A percentile compares a stretch with the other conserved stretches of the same genome.
Evolutionary conservation across 805 yeast species (phyloP).

Genomic region (Suhomyces sp.): DNA sequence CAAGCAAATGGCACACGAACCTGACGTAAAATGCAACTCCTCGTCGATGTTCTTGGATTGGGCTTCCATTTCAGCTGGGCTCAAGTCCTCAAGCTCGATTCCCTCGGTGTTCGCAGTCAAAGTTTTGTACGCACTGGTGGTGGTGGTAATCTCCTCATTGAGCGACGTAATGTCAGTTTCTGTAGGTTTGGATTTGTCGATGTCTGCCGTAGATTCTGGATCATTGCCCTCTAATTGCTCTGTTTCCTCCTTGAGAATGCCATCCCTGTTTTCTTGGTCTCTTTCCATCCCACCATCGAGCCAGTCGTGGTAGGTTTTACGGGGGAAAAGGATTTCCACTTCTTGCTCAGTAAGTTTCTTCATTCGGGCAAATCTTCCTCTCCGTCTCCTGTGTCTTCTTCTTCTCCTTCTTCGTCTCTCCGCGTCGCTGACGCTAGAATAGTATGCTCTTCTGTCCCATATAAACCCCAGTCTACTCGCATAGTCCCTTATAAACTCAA

Average conservation of each 20-base stretch:
- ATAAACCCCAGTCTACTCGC: constrained; percentile 21
- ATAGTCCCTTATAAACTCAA: constrained; percentile 33
- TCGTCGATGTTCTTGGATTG: constrained; percentile 6
- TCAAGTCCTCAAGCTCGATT: not conserved
- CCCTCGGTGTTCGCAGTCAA: constrained; percentile 15
- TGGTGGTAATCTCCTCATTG: not conserved
- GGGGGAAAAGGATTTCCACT: constrained; percentile 60
- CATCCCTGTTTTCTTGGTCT: constrained; percentile 44
- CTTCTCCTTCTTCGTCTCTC: constrained; percentile 11
- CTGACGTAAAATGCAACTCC: constrained; percentile 53
- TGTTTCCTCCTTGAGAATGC: constrained; percentile 40
- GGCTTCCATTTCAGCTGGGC: not conserved
- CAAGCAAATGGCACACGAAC: constrained; percentile 75
- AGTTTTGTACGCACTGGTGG: not conserved
- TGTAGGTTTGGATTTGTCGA: not conserved
- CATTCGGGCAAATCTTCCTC: constrained; percentile 44
- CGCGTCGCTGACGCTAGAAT: not conserved
- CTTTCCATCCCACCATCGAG: constrained; percentile 57
- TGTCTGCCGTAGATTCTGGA: not conserved
- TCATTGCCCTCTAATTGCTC: not conserved
- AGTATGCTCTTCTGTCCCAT: constrained; percentile 17
- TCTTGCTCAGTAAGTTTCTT: constrained; percentile 53
- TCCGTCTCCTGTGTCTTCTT: constrained; percentile 39
- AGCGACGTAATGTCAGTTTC: not conserved
- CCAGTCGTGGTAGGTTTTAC: constrained; percentile 58